phyloP scores from a whole-genome alignment of 495 filamentous ascomycete genomes.

The Entonaema liquescens region DNA sequence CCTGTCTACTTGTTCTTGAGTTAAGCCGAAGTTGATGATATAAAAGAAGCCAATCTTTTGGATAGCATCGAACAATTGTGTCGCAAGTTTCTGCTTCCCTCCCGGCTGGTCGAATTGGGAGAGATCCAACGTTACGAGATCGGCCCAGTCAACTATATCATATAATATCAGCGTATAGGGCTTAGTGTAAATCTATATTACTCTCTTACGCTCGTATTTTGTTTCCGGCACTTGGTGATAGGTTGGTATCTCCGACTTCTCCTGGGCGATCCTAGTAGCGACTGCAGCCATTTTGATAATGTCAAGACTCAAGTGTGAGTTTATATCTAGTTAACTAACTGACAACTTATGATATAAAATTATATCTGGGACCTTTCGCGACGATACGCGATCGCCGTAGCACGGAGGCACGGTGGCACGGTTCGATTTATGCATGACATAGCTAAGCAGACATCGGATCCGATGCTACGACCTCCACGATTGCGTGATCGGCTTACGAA shows the following conservation, averaged over 20 bases:
- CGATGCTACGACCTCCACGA: conserved; percentile 36
- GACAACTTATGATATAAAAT: background rate
- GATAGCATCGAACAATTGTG: conserved; percentile 65
- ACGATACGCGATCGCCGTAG: conserved; percentile 10
- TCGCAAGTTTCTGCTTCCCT: conserved; percentile 63
- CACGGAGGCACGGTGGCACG: conserved; percentile 13
- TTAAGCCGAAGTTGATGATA: conserved; percentile 66
- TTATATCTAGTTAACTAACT: background rate
- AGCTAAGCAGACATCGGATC: conserved; percentile 22
- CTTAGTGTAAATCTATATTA: background rate
- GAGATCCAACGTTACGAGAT: conserved; percentile 65
- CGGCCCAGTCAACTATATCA: conserved; percentile 61
- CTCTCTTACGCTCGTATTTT: conserved; percentile 47
- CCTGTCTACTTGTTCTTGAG: conserved; percentile 65
- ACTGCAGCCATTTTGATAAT: conserved; percentile 39
- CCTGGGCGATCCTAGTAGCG: conserved; percentile 26
- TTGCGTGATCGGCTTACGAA: conserved; percentile 32
- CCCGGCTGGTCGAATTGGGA: conserved; percentile 61
- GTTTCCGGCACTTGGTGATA: conserved; percentile 53
- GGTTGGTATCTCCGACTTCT: conserved; percentile 39
- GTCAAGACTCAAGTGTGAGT: conserved; percentile 1
- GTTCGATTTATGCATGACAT: conserved; percentile 26
- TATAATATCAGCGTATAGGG: conserved; percentile 4
- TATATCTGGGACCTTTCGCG: background rate
- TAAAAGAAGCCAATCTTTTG: conserved; percentile 68